phyloP scores from a whole-genome alignment of 257 asterid genomes.

The Solanum neorickii region DNA sequence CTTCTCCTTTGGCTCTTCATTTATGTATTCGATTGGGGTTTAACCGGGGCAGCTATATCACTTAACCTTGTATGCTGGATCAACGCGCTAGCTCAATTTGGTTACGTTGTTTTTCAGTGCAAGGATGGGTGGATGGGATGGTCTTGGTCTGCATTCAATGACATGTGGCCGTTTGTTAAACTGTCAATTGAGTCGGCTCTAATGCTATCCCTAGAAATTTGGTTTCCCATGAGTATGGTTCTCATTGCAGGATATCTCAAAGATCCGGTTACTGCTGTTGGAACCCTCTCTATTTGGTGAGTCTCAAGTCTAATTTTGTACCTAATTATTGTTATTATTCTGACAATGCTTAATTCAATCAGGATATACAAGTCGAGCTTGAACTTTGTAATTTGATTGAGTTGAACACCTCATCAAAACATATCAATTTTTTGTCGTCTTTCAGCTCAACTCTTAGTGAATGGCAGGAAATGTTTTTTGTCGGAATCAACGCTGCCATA shows the following conservation, averaged over 20 bases:
- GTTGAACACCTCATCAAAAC: not conserved
- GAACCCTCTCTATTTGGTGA: constrained; percentile 76
- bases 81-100: constrained; percentile 38
- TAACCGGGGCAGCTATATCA: constrained; percentile 55
- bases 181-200: constrained; percentile 77
- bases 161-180: constrained; percentile 67
- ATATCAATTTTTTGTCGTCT: not conserved
- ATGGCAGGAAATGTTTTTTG: constrained; percentile 58
- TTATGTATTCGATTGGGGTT: constrained; percentile 43
- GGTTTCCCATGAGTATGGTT: constrained; percentile 74
- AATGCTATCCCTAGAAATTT: constrained; percentile 76
- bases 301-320: not conserved
- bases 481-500: constrained; percentile 78
- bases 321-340: no score
- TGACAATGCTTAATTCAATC: no score
- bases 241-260: constrained; percentile 63
- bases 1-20: constrained; percentile 57
- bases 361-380: no score
- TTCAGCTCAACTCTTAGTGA: constrained; percentile 62
- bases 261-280: constrained; percentile 60
- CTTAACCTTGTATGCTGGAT: constrained; percentile 44
- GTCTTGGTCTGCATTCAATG: constrained; percentile 46
- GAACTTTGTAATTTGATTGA: not conserved
- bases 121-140: constrained; percentile 89
- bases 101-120: constrained; percentile 64